A percentile compares a stretch with the other conserved stretches of the same genome.
Evolutionary conservation across 176 grass and related monocot species (phyloP).

Genomic region (Chloris gayana): DNA sequence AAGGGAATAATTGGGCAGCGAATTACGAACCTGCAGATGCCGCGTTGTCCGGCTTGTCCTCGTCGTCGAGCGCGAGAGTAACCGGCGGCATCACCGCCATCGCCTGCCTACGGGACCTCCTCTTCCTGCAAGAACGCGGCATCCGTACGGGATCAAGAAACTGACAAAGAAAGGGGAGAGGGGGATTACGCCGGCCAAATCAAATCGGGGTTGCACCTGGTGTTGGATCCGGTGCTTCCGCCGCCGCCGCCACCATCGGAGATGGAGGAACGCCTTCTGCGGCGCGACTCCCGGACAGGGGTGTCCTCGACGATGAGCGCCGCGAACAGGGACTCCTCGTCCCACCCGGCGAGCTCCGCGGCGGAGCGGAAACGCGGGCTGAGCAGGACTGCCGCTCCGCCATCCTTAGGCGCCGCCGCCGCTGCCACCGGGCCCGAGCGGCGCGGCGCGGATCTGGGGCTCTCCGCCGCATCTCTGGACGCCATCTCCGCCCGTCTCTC

Average conservation of each 20-base stretch:
- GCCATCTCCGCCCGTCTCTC: constrained; percentile 22
- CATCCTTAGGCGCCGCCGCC: constrained; percentile 46
- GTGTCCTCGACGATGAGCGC: constrained; percentile 92
- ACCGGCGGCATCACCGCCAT: constrained; percentile 49
- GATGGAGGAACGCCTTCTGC: constrained; percentile 59
- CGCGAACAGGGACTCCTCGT: constrained; percentile 87
- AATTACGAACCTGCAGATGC: constrained; percentile 3
- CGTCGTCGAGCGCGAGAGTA: constrained; percentile 71
- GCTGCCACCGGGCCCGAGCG: neutral
- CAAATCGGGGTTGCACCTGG: constrained; percentile 27
- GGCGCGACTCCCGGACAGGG: constrained; percentile 83
- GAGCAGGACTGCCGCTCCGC: constrained; percentile 28
- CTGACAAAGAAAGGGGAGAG: neutral
- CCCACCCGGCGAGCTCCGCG: constrained; percentile 82
- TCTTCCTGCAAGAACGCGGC: constrained; percentile 49
- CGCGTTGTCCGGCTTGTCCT: no score
- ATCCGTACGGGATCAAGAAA: neutral
- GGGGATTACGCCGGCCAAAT: neutral
- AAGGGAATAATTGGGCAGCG: neutral
- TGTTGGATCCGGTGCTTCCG: constrained; percentile 56
- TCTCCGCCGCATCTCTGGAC: constrained; percentile 11
- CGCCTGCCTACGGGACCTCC: constrained; percentile 58
- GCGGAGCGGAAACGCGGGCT: constrained; percentile 87
- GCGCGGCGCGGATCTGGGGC: constrained; percentile 21
- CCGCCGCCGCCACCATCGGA: constrained; percentile 30